A percentile compares a stretch with the other conserved stretches of the same genome.
Conservation (phyloP, 768 basidiomycete species). For the Serpula lacrymans region DNA sequence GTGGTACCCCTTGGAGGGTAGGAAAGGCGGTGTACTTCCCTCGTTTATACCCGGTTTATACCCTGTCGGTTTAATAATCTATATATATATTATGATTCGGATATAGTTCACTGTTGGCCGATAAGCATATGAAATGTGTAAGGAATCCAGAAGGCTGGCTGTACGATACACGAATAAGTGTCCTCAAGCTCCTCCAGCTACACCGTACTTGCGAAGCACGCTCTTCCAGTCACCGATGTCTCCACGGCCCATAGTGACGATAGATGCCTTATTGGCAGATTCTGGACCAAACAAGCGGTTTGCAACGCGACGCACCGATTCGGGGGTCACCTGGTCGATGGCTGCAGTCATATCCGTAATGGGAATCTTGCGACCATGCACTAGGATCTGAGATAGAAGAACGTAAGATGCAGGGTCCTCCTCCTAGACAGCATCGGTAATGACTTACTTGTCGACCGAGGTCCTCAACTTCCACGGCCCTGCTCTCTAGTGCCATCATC, state of each 20-base stretch:
- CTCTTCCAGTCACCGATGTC: constrained; percentile 67
- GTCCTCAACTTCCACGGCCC: constrained; percentile 83
- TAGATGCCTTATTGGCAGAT: constrained; percentile 63
- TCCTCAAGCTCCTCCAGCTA: constrained; percentile 36
- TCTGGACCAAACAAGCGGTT: constrained; percentile 66
- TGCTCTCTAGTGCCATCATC: constrained; percentile 92
- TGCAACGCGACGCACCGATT: constrained; percentile 75
- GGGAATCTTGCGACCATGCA: constrained; percentile 82
- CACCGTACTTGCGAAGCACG: constrained; percentile 67
- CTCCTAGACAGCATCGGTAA: background rate
- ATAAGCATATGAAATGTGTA: background rate
- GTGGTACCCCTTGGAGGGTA: background rate
- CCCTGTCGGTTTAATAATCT: background rate
- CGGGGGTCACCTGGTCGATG: constrained; percentile 72
- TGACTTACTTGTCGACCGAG: constrained; percentile 77
- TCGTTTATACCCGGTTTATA: too few species aligned
- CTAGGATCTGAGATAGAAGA: constrained; percentile 55
- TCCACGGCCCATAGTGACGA: constrained; percentile 82
- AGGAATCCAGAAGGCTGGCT: background rate
- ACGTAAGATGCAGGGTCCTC: constrained; percentile 1
- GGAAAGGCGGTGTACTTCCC: too few species aligned
- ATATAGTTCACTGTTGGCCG: background rate
- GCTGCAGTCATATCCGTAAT: constrained; percentile 88
- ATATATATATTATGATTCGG: background rate
- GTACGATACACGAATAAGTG: background rate